Evolutionary conservation across 1,284 basidiomycete species (phyloP), one percentile per base, ranked within the genome.

Genomic region (Trichosporon sp.): DNA sequence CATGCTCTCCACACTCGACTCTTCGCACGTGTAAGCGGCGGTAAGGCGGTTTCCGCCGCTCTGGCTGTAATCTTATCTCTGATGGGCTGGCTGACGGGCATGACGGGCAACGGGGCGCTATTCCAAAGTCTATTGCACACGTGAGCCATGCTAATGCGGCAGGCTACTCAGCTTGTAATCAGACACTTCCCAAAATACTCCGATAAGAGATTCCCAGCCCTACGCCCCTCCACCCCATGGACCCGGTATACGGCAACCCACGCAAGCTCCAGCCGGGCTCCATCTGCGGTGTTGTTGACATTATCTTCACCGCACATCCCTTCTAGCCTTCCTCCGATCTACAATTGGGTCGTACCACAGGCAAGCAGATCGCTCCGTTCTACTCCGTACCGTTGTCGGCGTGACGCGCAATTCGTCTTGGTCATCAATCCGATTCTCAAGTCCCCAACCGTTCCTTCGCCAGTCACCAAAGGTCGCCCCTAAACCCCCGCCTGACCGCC

Each of bases 31-130:
- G 46, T 27, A 14, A 9, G 46, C 46, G 46, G 25, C 40, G 19
- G 40, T 44, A 44, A 21, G 40, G 19, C 40, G 40, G 40, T 21
- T 23, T n/a, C n/a, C n/a, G n/a, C n/a, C n/a, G n/a, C n/a, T n/a
- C n/a, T n/a, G 33, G 25, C 16, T 29, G 49, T n/a, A 54, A 54
- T 54, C 49, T 54, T 54, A 54, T 54, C 49, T 54, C 49, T 29
- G 25, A 7, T 13, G 25, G 11, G 46, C 25, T 29, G n/a, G n/a
- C n/a, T n/a, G n/a, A n/a, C n/a, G n/a, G n/a, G n/a, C n/a, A n/a
- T n/a, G n/a, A n/a, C n/a, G n/a, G n/a, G n/a, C n/a, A n/a, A 16
- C 14, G 49, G 14, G 7, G 9, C 19, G 25, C 3, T 27, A 31
- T 54, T 31, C 27, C 29, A n/a, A n/a, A n/a, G 7, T n/a, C 14